Evolutionary conservation across 1,284 basidiomycete species (phyloP).

Genomic region (Amylostereum areolatum): DNA sequence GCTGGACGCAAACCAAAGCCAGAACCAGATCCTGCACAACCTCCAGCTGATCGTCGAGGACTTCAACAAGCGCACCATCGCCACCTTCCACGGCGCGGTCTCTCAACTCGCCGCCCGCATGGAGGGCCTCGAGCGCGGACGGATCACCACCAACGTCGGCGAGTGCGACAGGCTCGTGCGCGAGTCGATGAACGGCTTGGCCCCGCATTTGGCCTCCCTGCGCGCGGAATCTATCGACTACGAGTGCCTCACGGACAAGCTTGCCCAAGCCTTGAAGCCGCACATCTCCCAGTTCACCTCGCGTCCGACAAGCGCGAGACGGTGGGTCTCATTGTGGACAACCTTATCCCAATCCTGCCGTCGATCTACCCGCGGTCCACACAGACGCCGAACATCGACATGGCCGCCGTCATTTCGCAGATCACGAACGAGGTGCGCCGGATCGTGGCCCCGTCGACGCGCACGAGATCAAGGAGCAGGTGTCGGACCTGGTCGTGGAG

Average conservation of each 20-base stretch:
- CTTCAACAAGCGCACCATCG: conserved; percentile 46
- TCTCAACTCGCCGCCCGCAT: conserved; percentile 56
- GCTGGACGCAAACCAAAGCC: conserved; percentile 13
- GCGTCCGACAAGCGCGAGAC: conserved; percentile 83
- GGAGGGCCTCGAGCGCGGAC: conserved; percentile 37
- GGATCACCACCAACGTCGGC: conserved; percentile 19
- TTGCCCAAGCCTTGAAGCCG: conserved; percentile 80
- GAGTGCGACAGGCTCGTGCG: conserved; percentile 58
- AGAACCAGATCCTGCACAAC: conserved; percentile 13
- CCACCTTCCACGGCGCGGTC: conserved; percentile 53
- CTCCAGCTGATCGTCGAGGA: conserved; percentile 43
- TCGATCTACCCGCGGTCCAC: conserved; percentile 37
- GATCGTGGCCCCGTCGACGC: conserved; percentile 69
- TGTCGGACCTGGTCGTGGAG: conserved; percentile 79
- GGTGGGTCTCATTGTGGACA: conserved; percentile 69
- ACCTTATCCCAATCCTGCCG: conserved; percentile 62
- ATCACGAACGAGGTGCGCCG: conserved; percentile 62
- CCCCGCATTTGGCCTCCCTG: conserved; percentile 52
- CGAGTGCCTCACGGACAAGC: conserved; percentile 62
- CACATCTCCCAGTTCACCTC: conserved; percentile 78
- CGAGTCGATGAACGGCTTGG: conserved; percentile 49
- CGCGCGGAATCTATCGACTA: conserved; percentile 68
- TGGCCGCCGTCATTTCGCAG: conserved; percentile 47
- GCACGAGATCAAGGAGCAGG: conserved; percentile 79
- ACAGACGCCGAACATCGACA: conserved; percentile 33